Base-by-base conservation (phyloP, 116 monocot species). In the Zostera marina region DNA sequence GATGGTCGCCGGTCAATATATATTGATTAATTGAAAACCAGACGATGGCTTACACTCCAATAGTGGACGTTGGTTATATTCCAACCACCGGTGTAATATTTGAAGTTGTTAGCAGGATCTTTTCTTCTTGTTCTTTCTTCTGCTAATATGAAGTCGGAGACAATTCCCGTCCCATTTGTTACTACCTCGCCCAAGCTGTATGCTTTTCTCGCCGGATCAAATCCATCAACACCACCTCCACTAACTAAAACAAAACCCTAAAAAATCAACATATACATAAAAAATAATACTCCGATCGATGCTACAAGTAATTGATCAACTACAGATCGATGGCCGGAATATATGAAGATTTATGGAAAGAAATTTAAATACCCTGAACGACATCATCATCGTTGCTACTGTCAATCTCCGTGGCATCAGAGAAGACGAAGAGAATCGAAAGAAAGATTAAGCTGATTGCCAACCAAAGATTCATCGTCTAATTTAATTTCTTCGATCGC, bases 1-100 rank as follows among this genome's bases (percentile, higher is more conserved):
- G n/a, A n/a, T n/a, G n/a, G n/a, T n/a, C n/a, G n/a, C n/a, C n/a
- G n/a, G n/a, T n/a, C n/a, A n/a, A n/a, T n/a, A n/a, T n/a, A n/a
- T n/a, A n/a, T n/a, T 43, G 25, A 47, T 44, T 7, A 56, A 63
- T 11, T 11, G 9, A 58, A 56, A 24, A 55, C 2, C 0, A n/a
- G n/a, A n/a, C n/a, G n/a, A n/a, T 32, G 66, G 19, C 76, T 75
- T 47, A 92, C 87, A 71, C 81, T 76, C 87, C 80, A 87, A 57
- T 92, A 92, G 61, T 87, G 83, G 42, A 65, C 4, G 4, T 87
- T 47, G 39, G 74, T 92, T 59, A 92, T 84, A 56, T 92, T 87
- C 92, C 92, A 92, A 16, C 92, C 87, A 32, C 81, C 87, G 32
- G 23, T 76, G 68, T 92, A 92, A 32, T 32, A 17, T 39, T 74